phyloP scores from a whole-genome alignment of 306 rosid genomes.

The Prunus campanulata region DNA sequence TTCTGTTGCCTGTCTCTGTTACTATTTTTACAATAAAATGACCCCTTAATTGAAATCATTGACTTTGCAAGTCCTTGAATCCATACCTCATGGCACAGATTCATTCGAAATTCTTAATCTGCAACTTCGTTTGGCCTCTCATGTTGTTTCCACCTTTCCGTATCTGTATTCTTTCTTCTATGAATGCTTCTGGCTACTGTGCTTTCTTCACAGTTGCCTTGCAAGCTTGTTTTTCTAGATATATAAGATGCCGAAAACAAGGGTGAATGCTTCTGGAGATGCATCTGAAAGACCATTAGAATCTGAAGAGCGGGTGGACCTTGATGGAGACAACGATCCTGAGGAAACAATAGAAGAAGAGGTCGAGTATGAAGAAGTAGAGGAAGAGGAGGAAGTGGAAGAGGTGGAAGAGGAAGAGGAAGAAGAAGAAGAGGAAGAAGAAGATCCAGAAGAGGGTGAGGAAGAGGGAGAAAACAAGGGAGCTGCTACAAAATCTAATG shows the following conservation, averaged over 20 bases:
- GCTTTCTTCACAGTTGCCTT: conserved; percentile 71
- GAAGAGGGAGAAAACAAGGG: conserved; percentile 28
- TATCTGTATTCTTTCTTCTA: conserved; percentile 64
- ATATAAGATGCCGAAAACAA: conserved; percentile 61
- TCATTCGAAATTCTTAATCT: conserved; percentile 65
- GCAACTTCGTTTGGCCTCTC: conserved; percentile 70
- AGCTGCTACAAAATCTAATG: conserved; percentile 4
- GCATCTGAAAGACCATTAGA: conserved; percentile 43
- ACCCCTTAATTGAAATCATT: conserved; percentile 51
- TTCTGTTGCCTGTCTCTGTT: conserved; percentile 52
- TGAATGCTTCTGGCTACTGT: conserved; percentile 70
- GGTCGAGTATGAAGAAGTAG: conserved; percentile 70
- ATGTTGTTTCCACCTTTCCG: conserved; percentile 69
- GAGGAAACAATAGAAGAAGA: conserved; percentile 64
- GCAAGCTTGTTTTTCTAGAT: conserved; percentile 69
- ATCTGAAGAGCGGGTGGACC: conserved; percentile 66
- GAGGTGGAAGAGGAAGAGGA: conserved; percentile 34
- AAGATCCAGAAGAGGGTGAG: conserved; percentile 38
- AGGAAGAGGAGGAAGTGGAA: conserved; percentile 62
- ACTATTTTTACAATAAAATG: conserved; percentile 40
- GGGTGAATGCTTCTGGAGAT: conserved; percentile 35
- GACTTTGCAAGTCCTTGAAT: conserved; percentile 55
- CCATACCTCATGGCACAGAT: conserved; percentile 59
- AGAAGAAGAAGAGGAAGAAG: conserved; percentile 44
- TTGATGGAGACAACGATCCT: conserved; percentile 63